phyloP scores from a whole-genome alignment of 1,139 yeast species.

The Debaryomyces psychrophilus region DNA sequence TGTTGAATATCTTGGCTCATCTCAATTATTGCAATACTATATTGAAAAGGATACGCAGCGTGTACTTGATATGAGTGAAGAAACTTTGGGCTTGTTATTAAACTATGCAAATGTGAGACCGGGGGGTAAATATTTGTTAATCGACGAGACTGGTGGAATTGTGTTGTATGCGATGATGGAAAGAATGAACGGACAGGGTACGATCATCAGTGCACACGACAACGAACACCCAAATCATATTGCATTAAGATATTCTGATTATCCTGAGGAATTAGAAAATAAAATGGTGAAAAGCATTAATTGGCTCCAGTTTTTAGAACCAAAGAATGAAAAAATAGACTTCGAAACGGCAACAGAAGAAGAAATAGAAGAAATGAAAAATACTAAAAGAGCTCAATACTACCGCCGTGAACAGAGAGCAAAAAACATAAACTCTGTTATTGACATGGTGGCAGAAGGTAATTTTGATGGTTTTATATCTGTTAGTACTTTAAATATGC shows the following conservation, averaged over 20 bases:
- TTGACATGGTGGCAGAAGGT: slow-evolving; percentile 52
- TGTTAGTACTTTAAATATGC: slow-evolving; percentile 72
- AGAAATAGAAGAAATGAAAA: slow-evolving; percentile 57
- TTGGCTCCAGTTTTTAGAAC: slow-evolving; percentile 80
- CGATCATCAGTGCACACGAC: slow-evolving; percentile 79
- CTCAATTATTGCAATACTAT: slow-evolving; percentile 74
- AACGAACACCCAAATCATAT: slow-evolving; percentile 89
- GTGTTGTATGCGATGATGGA: slow-evolving; percentile 83
- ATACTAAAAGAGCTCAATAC: slow-evolving; percentile 67
- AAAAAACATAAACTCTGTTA: slow-evolving; percentile 53
- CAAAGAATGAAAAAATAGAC: slow-evolving; percentile 60
- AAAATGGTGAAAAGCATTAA: slow-evolving; percentile 69
- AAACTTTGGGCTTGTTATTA: slow-evolving; percentile 74
- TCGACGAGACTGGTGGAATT: slow-evolving; percentile 92
- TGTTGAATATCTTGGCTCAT: slow-evolving; percentile 75
- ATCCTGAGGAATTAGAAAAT: slow-evolving; percentile 53
- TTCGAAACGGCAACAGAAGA: slow-evolving; percentile 55
- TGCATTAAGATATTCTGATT: slow-evolving; percentile 67
- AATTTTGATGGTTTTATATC: slow-evolving; percentile 78
- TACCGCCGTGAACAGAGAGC: slow-evolving; percentile 65
- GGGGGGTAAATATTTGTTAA: slow-evolving; percentile 83
- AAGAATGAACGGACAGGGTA: slow-evolving; percentile 84
- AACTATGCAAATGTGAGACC: slow-evolving; percentile 81
- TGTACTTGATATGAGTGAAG: slow-evolving; percentile 83
- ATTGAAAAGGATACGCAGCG: slow-evolving; percentile 71